Percentiles rank a stretch among this genome's conserved stretches.
These are phyloP conservation scores for Iris macrosiphon DNA, from an alignment of 106 monocot species.

Conservation along the genomic window DNA sequence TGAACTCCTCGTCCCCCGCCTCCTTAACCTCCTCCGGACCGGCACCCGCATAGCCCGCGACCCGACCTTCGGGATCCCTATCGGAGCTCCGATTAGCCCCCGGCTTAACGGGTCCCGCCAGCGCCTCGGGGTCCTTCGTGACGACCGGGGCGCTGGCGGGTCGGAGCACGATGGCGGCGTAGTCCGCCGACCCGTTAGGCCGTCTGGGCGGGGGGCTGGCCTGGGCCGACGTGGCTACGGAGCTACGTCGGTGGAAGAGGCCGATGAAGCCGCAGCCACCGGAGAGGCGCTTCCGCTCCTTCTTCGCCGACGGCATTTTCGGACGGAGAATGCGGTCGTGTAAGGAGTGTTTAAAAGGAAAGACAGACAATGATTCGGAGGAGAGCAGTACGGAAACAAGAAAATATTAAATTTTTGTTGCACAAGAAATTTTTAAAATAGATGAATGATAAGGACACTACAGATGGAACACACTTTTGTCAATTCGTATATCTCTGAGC, in stretches of 20 bases:
- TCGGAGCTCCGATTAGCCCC: neutral
- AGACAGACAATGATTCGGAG: neutral
- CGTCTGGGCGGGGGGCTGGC: neutral
- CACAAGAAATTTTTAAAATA: too few relatives aligned
- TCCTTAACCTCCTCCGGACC: constrained; percentile 47
- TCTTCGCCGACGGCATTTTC: constrained; percentile 11
- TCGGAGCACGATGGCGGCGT: neutral
- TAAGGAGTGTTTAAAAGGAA: neutral
- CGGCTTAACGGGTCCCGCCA: neutral
- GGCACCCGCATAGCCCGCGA: neutral
- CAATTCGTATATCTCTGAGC: too few relatives aligned
- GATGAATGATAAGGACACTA: too few relatives aligned
- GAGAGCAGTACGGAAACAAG: too few relatives aligned
- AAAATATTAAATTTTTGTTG: too few relatives aligned
- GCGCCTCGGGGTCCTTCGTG: too few relatives aligned
- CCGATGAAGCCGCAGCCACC: constrained; percentile 29
- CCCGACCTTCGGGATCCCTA: neutral
- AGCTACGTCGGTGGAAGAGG: constrained; percentile 14
- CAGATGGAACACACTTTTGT: too few relatives aligned
- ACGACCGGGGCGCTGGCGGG: neutral
- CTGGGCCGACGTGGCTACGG: constrained; percentile 23
- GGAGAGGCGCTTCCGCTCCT: constrained; percentile 18
- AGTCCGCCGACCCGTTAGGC: neutral
- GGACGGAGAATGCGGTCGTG: neutral
- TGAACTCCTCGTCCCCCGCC: constrained; percentile 62